phyloP scores from a whole-genome alignment of 2,329 filamentous ascomycete genomes.

The Fusarium brevicatenulatum region DNA sequence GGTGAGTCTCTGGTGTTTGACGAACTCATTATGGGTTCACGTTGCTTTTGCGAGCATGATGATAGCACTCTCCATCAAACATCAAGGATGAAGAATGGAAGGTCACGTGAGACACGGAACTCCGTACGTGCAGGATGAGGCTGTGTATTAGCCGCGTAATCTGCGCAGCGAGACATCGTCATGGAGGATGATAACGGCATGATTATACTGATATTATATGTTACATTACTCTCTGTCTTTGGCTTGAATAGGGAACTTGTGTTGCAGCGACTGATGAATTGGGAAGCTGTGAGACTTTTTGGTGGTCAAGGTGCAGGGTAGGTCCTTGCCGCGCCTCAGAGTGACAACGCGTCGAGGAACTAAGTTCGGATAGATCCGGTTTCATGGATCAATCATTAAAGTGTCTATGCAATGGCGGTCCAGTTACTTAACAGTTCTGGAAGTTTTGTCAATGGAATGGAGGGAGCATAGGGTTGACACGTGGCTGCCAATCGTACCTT shows the following conservation, averaged over 20 bases:
- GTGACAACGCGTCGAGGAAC: neutral
- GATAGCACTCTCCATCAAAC: neutral
- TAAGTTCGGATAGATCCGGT: neutral
- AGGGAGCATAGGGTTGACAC: fast-evolving
- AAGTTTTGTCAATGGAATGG: neutral
- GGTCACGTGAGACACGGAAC: neutral
- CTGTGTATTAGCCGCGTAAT: slow-evolving; percentile 14
- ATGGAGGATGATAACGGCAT: neutral
- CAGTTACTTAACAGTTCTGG: fast-evolving
- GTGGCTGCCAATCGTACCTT: fast-evolving
- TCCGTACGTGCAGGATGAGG: slow-evolving; percentile 5
- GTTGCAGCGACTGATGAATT: neutral
- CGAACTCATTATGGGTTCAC: slow-evolving; percentile 2
- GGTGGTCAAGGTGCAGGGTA: neutral
- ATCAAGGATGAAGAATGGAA: fast-evolving
- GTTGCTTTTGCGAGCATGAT: neutral
- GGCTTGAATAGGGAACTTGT: fast-evolving
- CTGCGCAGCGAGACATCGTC: neutral
- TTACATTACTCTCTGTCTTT: fast-evolving
- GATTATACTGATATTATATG: neutral
- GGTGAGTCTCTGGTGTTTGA: neutral
- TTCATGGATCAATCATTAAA: neutral
- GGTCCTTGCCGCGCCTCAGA: neutral
- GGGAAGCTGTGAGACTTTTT: neutral
- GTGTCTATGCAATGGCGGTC: fast-evolving